Base-by-base conservation (phyloP, 2,329 filamentous ascomycete genomes). In the Rutstroemia sp. region DNA sequence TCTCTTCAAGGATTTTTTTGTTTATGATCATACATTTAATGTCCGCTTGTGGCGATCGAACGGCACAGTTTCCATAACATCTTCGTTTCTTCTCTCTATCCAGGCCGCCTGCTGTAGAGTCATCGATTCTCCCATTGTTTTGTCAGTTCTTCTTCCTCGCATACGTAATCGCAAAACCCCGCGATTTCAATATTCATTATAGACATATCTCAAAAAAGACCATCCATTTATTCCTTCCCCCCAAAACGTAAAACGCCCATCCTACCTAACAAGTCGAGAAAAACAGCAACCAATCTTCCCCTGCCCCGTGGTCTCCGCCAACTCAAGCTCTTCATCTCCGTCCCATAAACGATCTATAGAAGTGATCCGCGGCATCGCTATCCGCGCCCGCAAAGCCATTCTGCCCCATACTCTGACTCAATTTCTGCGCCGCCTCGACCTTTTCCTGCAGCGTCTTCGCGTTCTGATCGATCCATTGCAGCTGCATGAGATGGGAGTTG, bases 381-480 rank as follows among this genome's bases (percentile, higher is more conserved):
- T 88, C 86, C 9, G 78, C 74, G 10, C 79, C 80, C 19, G 78
- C 79, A 61, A 82, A 79, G 57, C 79, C 78, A 62, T 73, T 77
- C 19, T 66, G 57, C 57, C 79, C 78, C 60, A 86, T 72, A 60
- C 76, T 79, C 67, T 83, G 84, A 66, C 83, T 85, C 38, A 89
- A 82, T 73, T 92, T 92, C 70, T 96, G 91, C 23, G 92, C 89
- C 30, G 86, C 82, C 5, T 77, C 74, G 52, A 97, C 89, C 79
- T 95, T 95, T 58, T 85, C 79, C 71, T 95, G 88, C 53, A 97
- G 78, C 34, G 86, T 81, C 16, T 85, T 81, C 38, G 92, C 88
- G 62, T 92, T 92, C 62, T 85, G 83, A 69, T 97, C 92, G 71
- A 99, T 97, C 75, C 88, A 88, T 73, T 96, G 92, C 59, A 99